Conservation (phyloP, 805 yeast species). For the Cyberlindnera petersonii region DNA sequence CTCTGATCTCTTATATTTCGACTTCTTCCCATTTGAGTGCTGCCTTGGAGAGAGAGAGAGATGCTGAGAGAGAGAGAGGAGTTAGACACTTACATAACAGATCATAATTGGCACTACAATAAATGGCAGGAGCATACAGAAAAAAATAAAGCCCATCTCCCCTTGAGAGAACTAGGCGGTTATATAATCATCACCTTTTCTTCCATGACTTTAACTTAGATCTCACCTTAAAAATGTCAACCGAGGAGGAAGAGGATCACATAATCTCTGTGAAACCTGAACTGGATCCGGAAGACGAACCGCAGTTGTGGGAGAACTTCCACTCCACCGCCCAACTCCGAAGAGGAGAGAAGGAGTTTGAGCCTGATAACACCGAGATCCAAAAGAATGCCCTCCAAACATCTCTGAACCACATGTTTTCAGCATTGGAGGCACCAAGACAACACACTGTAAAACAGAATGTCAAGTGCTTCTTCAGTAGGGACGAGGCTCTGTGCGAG, state of each 20-base stretch:
- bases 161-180: not conserved
- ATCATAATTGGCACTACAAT: too few relatives aligned
- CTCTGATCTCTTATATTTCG: too few relatives aligned
- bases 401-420: slow-evolving; percentile 69
- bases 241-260: slow-evolving; percentile 7
- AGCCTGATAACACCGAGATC: slow-evolving; percentile 65
- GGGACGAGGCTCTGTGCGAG: slow-evolving; percentile 32
- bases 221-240: slow-evolving; percentile 1
- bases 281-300: slow-evolving; percentile 36
- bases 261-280: slow-evolving; percentile 7
- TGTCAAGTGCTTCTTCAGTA: slow-evolving; percentile 46
- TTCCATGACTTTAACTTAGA: not conserved
- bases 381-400: slow-evolving; percentile 47
- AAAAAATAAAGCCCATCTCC: too few relatives aligned
- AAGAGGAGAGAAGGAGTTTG: slow-evolving; percentile 83
- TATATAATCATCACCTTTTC: not conserved
- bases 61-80: too few relatives aligned
- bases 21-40: too few relatives aligned
- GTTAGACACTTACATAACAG: too few relatives aligned
- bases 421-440: slow-evolving; percentile 51
- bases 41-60: too few relatives aligned
- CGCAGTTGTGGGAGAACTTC: slow-evolving; percentile 48
- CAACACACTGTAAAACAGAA: slow-evolving; percentile 46
- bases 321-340: slow-evolving; percentile 41
- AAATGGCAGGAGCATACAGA: too few relatives aligned